Evolutionary conservation across 2,329 filamentous ascomycete species (phyloP), one percentile per base, ranked within the genome.

Genomic region (Arachnomyces sp.): DNA sequence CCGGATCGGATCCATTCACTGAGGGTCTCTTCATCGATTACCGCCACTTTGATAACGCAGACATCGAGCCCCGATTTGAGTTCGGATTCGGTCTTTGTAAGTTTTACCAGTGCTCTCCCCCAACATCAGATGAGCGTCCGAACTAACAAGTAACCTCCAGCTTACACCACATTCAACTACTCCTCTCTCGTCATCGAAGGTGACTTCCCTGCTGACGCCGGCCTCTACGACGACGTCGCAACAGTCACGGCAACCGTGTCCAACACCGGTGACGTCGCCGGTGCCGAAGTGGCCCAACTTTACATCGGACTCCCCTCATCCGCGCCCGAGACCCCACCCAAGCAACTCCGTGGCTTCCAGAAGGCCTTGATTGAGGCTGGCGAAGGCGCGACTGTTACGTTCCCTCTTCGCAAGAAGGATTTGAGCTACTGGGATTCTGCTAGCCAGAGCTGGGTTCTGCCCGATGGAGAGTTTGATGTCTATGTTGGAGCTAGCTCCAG

Each of bases 281-380:
- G 71, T 1, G 63, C 71, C 29, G 72, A 75, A 43, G 72, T 76
- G 8, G 60, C 70, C 3, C 73, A 76, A 46, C 51, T 75, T 4
- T 89, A 95, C 63, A 56, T 95, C 39, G 79, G 74, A 18, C 84
- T 92, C 12, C 71, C 77, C 0, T 45, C 0, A 60, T 78, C 1
- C 57, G 62, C 25, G 62, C 62, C 13, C 46, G 42, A 35, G 4
- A 32, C 41, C 11, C 47, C 47, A 9, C 29, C 44, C 2, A 72
- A 73, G 41, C 78, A 80, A n/a, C 68, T 88, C 14, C 74, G 84
- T 11, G 82, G 82, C 21, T 88, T 88, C 54, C 79, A 82, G 46
- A 87, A 88, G 66, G 65, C 84, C 2, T 58, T 65, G 17, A 60
- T 87, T 12, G 63, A 69, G 3, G 67, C 72, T 0, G 78, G 76